phyloP scores from a whole-genome alignment of 1,139 yeast genomes.

The Zygotorulaspora mrakii region DNA sequence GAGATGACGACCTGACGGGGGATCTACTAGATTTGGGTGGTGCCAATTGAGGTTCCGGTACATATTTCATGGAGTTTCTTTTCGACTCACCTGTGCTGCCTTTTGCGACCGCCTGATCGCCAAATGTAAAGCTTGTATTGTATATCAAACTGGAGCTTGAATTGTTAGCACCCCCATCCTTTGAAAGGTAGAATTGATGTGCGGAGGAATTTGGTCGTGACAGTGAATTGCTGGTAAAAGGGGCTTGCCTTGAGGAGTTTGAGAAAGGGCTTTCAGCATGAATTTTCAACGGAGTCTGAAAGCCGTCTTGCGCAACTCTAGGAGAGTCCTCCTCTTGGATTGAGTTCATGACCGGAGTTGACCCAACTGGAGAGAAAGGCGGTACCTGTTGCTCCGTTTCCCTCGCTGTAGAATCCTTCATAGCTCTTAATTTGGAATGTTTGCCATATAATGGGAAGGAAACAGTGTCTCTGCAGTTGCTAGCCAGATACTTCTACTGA shows the following conservation, averaged over 20 bases:
- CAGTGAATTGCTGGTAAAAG: slow-evolving; percentile 4
- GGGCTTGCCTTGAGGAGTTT: slow-evolving; percentile 9
- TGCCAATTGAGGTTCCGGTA: slow-evolving; percentile 38
- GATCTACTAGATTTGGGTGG: slow-evolving; percentile 42
- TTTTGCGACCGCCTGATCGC: slow-evolving; percentile 18
- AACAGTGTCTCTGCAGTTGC: no score
- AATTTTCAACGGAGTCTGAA: slow-evolving; percentile 7
- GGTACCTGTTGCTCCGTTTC: slow-evolving; percentile 2
- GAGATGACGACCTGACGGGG: slow-evolving; percentile 43
- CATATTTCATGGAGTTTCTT: slow-evolving; percentile 35
- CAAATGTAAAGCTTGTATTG: slow-evolving; percentile 34
- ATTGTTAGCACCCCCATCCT: slow-evolving; percentile 27
- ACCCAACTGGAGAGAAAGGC: slow-evolving; percentile 4
- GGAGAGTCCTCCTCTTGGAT: slow-evolving; percentile 29
- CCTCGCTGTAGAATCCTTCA: not conserved
- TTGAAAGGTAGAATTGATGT: slow-evolving; percentile 25
- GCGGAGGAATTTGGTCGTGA: slow-evolving; percentile 20
- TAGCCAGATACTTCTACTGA: no score
- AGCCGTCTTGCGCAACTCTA: slow-evolving; percentile 14
- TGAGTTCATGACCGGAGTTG: slow-evolving; percentile 30
- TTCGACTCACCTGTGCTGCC: slow-evolving; percentile 19
- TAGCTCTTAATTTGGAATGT: not conserved
- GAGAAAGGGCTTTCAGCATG: slow-evolving; percentile 1
- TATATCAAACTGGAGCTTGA: slow-evolving; percentile 37
- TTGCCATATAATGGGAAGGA: not conserved